These are phyloP conservation scores for Pythium aquatile DNA, from an alignment of 352 stramenopile species.

Conservation along the genomic window DNA sequence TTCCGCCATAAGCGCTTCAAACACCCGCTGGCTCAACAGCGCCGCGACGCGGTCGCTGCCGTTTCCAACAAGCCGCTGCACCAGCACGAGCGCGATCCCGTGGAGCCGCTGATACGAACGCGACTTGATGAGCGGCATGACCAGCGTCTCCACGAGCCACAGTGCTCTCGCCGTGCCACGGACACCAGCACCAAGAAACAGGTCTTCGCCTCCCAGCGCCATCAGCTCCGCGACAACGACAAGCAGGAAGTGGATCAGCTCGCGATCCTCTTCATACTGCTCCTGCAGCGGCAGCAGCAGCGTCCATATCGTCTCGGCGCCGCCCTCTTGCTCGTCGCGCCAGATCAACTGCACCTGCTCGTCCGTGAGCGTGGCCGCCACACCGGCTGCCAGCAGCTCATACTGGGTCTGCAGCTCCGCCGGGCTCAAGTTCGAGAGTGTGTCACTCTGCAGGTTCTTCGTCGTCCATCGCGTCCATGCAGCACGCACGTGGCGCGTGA, in stretches of 20 bases:
- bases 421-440: slow-evolving; percentile 1
- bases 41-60: slow-evolving; percentile 18
- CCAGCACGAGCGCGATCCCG: slow-evolving; percentile 25
- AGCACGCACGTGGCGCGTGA: slow-evolving; percentile 26
- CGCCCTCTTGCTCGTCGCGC: slow-evolving; percentile 15
- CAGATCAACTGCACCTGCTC: slow-evolving; percentile 21
- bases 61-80: slow-evolving; percentile 13
- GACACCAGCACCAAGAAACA: slow-evolving; percentile 10
- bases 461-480: slow-evolving; percentile 28
- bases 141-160: slow-evolving; percentile 30
- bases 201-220: slow-evolving; percentile 5
- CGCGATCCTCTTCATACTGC: slow-evolving; percentile 20
- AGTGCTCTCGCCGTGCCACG: slow-evolving; percentile 17
- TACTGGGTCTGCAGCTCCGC: slow-evolving; percentile 48
- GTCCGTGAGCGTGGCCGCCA: slow-evolving; percentile 22
- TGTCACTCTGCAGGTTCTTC: neutral
- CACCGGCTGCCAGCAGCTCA: slow-evolving; percentile 30
- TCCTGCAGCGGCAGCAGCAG: slow-evolving; percentile 43
- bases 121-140: slow-evolving; percentile 22
- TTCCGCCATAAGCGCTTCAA: slow-evolving; percentile 14
- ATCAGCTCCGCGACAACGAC: slow-evolving; percentile 28
- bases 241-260: slow-evolving; percentile 38
- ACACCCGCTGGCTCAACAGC: slow-evolving; percentile 24
- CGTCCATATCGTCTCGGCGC: slow-evolving; percentile 22
- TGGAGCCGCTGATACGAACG: slow-evolving; percentile 17